Percentiles rank a stretch among this genome's conserved stretches.
phyloP scores from a whole-genome alignment of 75 land plant genomes.

The Chamaecyparis obtusa region DNA sequence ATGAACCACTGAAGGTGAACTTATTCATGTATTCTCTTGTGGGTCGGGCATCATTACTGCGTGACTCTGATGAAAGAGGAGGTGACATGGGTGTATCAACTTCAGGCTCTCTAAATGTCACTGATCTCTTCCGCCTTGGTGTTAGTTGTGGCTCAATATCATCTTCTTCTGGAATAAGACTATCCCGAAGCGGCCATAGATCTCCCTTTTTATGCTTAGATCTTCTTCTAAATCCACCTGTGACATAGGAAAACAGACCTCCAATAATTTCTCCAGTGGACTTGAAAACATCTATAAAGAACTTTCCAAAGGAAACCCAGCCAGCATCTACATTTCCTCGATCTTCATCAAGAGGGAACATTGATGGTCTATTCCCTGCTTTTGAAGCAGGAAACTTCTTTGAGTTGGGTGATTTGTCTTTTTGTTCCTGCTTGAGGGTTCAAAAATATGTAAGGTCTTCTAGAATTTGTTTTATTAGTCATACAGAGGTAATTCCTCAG shows the following conservation, averaged over 20 bases:
- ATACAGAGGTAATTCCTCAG: background rate
- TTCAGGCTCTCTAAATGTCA: constrained; percentile 15
- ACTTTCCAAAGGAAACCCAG: constrained; percentile 46
- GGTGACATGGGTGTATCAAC: constrained; percentile 12
- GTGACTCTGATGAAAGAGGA: constrained; percentile 3
- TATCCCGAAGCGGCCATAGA: constrained; percentile 55
- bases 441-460: background rate
- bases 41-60: background rate
- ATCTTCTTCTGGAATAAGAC: constrained; percentile 52
- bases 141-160: constrained; percentile 13
- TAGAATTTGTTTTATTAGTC: background rate
- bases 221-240: constrained; percentile 29
- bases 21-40: constrained; percentile 10
- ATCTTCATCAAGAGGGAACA: constrained; percentile 50
- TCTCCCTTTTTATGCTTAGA: constrained; percentile 10
- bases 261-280: constrained; percentile 40
- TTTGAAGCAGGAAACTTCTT: constrained; percentile 15
- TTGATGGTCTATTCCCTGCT: constrained; percentile 46
- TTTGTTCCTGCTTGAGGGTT: background rate
- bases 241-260: constrained; percentile 31
- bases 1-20: background rate
- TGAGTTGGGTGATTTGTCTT: background rate
- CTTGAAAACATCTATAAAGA: constrained; percentile 31
- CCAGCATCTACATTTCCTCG: constrained; percentile 37
- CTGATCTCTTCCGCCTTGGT: constrained; percentile 9